A percentile compares a stretch with the other conserved stretches of the same genome.
Evolutionary conservation across 2,329 filamentous ascomycete genomes (phyloP).

Genomic region (Peltaster fructicola): DNA sequence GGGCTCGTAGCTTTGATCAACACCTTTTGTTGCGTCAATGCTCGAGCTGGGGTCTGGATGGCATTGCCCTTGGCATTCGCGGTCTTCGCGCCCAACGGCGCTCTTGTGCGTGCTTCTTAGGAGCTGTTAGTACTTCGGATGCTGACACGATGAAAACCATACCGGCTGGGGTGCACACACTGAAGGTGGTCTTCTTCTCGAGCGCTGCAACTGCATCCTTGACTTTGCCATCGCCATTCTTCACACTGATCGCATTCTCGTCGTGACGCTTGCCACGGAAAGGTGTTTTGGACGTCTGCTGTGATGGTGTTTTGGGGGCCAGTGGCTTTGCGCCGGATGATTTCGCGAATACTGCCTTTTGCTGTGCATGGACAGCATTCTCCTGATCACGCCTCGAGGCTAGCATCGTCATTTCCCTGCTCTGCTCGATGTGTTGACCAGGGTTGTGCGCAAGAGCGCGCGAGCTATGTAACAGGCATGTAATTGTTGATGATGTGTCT

Average conservation of each 20-base stretch:
- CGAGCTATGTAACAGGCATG: no score
- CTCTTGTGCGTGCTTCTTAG: conserved; percentile 49
- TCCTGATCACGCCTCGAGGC: conserved; percentile 65
- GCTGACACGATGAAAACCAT: conserved; percentile 14
- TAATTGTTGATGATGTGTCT: no score
- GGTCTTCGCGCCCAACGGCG: conserved; percentile 82
- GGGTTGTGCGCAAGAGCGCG: no score
- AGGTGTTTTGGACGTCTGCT: conserved; percentile 64
- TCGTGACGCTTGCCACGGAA: conserved; percentile 63
- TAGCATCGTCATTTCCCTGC: conserved; percentile 58
- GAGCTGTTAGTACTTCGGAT: neutral
- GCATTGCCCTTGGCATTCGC: conserved; percentile 75
- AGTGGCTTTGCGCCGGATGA: conserved; percentile 46
- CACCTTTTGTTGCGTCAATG: conserved; percentile 36
- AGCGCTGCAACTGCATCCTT: conserved; percentile 42
- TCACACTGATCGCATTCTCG: conserved; percentile 57
- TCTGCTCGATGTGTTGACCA: no score
- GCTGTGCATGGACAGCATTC: conserved; percentile 62
- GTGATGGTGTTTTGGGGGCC: conserved; percentile 61
- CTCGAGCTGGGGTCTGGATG: conserved; percentile 39
- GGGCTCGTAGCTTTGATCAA: conserved; percentile 36
- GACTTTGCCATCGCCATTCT: conserved; percentile 40
- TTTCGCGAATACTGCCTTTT: conserved; percentile 53
- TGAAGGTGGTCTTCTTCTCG: no score
- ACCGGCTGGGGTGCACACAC: conserved; percentile 80